Evolutionary conservation across 2,329 filamentous ascomycete species (phyloP).

Genomic region (Trichoderma arundinaceum): DNA sequence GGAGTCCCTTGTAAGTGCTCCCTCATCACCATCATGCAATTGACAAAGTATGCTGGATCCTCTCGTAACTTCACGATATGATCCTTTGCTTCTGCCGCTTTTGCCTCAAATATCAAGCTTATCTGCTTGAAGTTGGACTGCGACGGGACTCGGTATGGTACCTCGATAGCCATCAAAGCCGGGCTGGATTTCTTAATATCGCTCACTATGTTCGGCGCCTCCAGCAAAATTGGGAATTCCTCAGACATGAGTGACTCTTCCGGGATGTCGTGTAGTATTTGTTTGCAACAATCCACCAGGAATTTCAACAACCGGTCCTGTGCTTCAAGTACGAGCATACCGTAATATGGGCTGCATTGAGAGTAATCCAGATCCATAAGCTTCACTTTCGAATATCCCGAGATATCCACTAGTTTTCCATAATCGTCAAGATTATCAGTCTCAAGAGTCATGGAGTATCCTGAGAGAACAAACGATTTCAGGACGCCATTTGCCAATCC

Average conservation of each 20-base stretch:
- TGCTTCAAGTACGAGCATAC: slow-evolving; percentile 56
- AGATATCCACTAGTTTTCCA: slow-evolving; percentile 45
- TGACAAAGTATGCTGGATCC: slow-evolving; percentile 62
- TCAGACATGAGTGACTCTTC: slow-evolving; percentile 39
- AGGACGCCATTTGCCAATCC: slow-evolving; percentile 38
- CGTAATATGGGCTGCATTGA: slow-evolving; percentile 53
- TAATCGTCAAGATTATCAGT: slow-evolving; percentile 42
- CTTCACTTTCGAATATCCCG: slow-evolving; percentile 46
- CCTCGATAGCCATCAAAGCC: slow-evolving; percentile 52
- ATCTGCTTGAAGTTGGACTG: slow-evolving; percentile 54
- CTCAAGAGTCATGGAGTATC: slow-evolving; percentile 45
- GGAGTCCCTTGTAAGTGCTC: slow-evolving; percentile 50
- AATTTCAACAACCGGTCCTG: slow-evolving; percentile 57
- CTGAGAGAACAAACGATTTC: slow-evolving; percentile 39
- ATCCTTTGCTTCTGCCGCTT: slow-evolving; percentile 53
- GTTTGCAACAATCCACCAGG: slow-evolving; percentile 53
- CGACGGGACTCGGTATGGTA: slow-evolving; percentile 58
- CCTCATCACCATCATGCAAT: slow-evolving; percentile 48
- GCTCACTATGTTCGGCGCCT: slow-evolving; percentile 44
- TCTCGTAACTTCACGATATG: slow-evolving; percentile 62
- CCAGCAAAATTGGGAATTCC: slow-evolving; percentile 45
- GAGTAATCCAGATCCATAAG: slow-evolving; percentile 44
- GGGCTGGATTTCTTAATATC: slow-evolving; percentile 48
- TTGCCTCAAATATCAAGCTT: slow-evolving; percentile 51
- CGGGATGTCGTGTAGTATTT: slow-evolving; percentile 59